Evolutionary conservation across 1,139 yeast species (phyloP), one percentile per base, ranked within the genome.

Genomic region (Geotrichum restrictum): DNA sequence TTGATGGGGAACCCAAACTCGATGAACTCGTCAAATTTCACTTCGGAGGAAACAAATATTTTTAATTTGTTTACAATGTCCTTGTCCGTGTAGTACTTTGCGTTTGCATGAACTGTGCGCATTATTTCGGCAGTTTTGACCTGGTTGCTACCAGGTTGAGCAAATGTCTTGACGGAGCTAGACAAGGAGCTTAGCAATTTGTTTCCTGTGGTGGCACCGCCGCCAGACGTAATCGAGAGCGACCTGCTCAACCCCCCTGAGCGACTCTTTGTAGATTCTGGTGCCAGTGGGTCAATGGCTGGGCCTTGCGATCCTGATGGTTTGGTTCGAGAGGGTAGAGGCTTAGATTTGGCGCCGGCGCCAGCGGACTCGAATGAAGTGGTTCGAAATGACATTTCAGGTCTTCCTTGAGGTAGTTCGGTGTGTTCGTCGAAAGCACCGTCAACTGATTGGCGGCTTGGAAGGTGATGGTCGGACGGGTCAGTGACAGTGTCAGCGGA

Each of bases 1-100:
- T 54, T 53, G 14, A 52, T 36, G 8, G 67, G 68, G 57, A 64
- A 65, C 19, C 69, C 69, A 33, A 58, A 56, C 51, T 64, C 67
- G 21, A 64, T 47, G 32, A 65, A 52, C 47, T 64, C 67, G 50
- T 64, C 67, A 40, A 65, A 64, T 39, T 53, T 57, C 31, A 42
- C 33, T 16, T 57, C 57, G 2, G 63, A 56, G 18, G 53, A 48
- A 27, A 55, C 51, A 33, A 64, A 58, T 43, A 64, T 55, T 18
- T 56, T 49, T 22, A 64, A 59, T 53, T 59, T 60, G 16, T 55
- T 50, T 40, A 53, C 57, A 33, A 63, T 57, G 11, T 61, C 64
- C 14, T 48, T 49, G 34, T 64, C 66, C 22, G 52, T 55, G 53
- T 56, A 63, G 55, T 57, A 62, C 40, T 34, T 34, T 13, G 33